phyloP scores from a whole-genome alignment of 495 filamentous ascomycete genomes.

The Aspergillus leporis region DNA sequence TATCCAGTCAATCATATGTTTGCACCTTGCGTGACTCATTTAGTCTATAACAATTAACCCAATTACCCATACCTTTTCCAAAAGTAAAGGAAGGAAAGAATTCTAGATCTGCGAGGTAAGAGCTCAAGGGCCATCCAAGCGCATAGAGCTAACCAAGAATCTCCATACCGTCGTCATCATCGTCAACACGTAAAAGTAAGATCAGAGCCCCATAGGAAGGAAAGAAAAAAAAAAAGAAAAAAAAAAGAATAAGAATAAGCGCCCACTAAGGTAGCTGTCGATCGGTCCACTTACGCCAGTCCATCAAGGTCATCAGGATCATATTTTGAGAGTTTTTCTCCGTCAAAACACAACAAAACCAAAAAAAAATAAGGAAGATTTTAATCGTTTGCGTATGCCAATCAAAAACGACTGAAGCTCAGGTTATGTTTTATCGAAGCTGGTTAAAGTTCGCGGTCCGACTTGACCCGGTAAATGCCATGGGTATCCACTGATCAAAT shows the following conservation, averaged over 20 bases:
- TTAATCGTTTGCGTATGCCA: neutral
- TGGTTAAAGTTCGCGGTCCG: neutral
- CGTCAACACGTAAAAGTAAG: conserved; percentile 2
- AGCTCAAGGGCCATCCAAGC: conserved; percentile 1
- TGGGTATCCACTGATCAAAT: neutral
- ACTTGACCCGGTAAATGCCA: neutral
- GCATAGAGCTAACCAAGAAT: neutral
- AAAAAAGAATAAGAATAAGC: conserved; percentile 6
- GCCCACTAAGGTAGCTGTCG: neutral
- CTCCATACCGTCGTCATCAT: conserved; percentile 2
- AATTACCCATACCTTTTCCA: neutral
- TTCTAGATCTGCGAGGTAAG: conserved; percentile 4
- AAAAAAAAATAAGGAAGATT: neutral
- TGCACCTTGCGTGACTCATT: conserved; percentile 20
- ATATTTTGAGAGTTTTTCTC: conserved; percentile 5
- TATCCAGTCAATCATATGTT: conserved; percentile 5
- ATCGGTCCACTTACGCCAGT: conserved; percentile 16
- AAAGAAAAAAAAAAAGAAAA: conserved; percentile 5
- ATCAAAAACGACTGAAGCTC: conserved; percentile 6
- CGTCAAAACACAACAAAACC: conserved; percentile 1
- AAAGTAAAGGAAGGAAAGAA: conserved; percentile 7
- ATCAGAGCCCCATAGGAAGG: neutral
- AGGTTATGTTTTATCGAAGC: neutral
- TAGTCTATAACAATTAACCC: conserved; percentile 17
- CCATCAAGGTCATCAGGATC: conserved; percentile 20